These are phyloP conservation scores for Pichia terricola DNA, from an alignment of 1,139 yeast species.

Conservation along the genomic window DNA sequence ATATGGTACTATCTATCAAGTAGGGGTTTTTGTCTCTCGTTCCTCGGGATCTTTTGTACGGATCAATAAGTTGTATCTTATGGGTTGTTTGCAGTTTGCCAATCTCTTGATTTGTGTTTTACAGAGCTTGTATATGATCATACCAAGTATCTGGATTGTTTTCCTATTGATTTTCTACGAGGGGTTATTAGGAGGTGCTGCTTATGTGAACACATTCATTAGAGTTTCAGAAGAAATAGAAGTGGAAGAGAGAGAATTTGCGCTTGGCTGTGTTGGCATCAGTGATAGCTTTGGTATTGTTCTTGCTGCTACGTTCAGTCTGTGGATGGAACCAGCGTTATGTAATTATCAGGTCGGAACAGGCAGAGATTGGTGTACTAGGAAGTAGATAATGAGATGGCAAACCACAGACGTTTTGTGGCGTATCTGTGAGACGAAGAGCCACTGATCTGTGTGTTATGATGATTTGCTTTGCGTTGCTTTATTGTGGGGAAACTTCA, in stretches of 20 bases:
- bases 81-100: conserved; percentile 58
- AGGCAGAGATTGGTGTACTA: conserved; percentile 58
- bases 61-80: conserved; percentile 45
- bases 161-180: conserved; percentile 68
- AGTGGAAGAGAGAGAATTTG: conserved; percentile 59
- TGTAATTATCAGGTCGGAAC: conserved; percentile 58
- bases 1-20: conserved; percentile 84
- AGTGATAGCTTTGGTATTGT: conserved; percentile 88
- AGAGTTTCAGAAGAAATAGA: conserved; percentile 59
- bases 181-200: conserved; percentile 81
- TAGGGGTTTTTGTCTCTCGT: conserved; percentile 86
- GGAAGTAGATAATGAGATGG: conserved; percentile 13
- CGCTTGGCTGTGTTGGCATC: conserved; percentile 88
- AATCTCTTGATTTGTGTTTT: conserved; percentile 50
- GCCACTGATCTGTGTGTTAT: too few relatives aligned
- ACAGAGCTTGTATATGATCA: conserved; percentile 53
- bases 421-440: too few relatives aligned
- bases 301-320: conserved; percentile 65
- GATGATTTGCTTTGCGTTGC: too few relatives aligned
- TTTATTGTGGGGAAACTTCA: too few relatives aligned
- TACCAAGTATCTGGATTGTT: conserved; percentile 60
- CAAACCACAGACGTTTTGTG: too few relatives aligned
- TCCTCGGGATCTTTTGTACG: conserved; percentile 67
- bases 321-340: conserved; percentile 64
- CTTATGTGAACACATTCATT: conserved; percentile 82